These are phyloP conservation scores for Pseudocercospora eumusae DNA, from an alignment of 2,329 filamentous ascomycete species.

Conservation along the genomic window DNA sequence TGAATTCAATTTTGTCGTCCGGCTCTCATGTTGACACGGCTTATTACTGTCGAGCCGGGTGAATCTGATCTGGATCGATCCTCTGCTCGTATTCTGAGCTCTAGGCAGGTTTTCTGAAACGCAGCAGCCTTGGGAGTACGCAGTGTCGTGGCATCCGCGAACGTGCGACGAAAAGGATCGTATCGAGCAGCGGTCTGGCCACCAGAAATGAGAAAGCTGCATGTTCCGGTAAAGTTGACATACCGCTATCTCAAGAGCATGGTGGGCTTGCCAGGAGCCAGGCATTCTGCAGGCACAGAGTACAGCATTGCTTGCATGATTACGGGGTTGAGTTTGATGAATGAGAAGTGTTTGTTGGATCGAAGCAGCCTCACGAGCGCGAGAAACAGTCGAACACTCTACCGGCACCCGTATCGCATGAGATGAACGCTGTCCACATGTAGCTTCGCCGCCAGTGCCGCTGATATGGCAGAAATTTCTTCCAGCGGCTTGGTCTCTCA, in stretches of 20 bases:
- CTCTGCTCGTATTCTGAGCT: background rate
- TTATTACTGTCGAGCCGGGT: background rate
- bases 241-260: background rate
- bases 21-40: background rate
- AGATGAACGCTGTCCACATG: background rate
- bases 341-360: background rate
- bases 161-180: background rate
- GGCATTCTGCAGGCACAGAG: background rate
- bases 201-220: background rate
- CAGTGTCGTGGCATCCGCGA: background rate
- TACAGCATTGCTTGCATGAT: slow-evolving; percentile 7
- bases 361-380: background rate
- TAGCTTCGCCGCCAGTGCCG: too few relatives aligned
- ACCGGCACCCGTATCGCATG: background rate
- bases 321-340: slow-evolving; percentile 8
- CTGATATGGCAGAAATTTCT: too few relatives aligned
- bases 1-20: background rate
- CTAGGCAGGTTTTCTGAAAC: background rate
- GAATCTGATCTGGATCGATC: background rate
- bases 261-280: background rate
- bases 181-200: too few relatives aligned
- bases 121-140: background rate
- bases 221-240: background rate
- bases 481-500: too few relatives aligned
- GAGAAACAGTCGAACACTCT: background rate